Evolutionary conservation across 78 protist species (phyloP), one percentile per base, ranked within the genome.

Genomic region (Chrysochromulina tobinii): DNA sequence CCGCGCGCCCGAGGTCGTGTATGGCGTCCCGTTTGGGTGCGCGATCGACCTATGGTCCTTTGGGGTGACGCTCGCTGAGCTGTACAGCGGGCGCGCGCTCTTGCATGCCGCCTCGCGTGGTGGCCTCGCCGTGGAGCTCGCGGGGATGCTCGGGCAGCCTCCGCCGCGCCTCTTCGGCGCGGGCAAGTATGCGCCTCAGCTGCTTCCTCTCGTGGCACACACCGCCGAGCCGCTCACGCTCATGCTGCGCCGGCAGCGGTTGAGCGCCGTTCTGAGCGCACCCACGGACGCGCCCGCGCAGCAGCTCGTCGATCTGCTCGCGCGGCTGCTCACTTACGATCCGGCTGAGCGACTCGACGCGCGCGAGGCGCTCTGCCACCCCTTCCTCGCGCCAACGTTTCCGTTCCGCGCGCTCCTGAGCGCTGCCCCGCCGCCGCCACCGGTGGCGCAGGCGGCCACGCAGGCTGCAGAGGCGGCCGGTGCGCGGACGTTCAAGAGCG

Each of bases 41-140:
- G 23, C 66, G 14, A 89, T 93, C 50, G 94, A 93, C 85, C 88
- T 93, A 68, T 93, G 94, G 94, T 88, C 94, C 14, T 58, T 89
- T 9, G 94, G 89, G 57, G 77, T 86, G 58, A 55, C 83, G 23
- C 59, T 93, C 50, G 68, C 73, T 50, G 94, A 93, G 73, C 64
- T 93, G 38, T 25, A 0, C 73, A 6, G 64, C 54, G 93, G 92
- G 51, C 61, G 67, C 53, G 84, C 81, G 27, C 50, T 92, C 12
- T 38, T 92, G n/a, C 94, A 75, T 4, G 59, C 83, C 27, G 79
- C 79, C 48, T 61, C 67, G 9, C 77, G 77, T 48, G 68, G 77
- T 5, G 88, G 88, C 51, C 15, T 84, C n/a, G 77, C 68, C 25
- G 50, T 59, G 53, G 53, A 84, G 15, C 12, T 84, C 7, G 67